Conservation (phyloP, 805 yeast genomes). For the Deakozyma indianensis region DNA sequence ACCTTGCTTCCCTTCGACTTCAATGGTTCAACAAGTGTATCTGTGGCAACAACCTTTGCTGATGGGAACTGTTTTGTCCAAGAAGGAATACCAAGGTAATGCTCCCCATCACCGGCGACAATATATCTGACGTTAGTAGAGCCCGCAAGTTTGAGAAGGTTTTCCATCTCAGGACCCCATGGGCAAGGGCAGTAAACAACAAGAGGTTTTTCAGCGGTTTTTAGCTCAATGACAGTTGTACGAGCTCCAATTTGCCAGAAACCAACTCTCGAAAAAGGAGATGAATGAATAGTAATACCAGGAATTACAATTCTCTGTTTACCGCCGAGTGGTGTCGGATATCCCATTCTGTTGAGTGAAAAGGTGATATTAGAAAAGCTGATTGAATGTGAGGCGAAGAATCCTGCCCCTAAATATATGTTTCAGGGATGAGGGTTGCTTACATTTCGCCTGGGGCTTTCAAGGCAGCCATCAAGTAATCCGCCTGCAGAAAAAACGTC, state of each 20-base stretch:
- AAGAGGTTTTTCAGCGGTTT: conserved; percentile 6
- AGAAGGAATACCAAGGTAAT: conserved; percentile 45
- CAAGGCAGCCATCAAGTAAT: too few relatives aligned
- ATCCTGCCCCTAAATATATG: too few relatives aligned
- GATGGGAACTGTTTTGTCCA: conserved; percentile 37
- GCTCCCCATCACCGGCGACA: conserved; percentile 50
- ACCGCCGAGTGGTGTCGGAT: conserved; percentile 12
- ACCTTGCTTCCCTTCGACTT: not conserved
- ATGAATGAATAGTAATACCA: conserved; percentile 10
- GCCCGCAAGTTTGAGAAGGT: conserved; percentile 5
- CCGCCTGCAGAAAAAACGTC: too few relatives aligned
- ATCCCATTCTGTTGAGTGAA: conserved; percentile 6
- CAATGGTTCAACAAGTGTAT: conserved; percentile 13
- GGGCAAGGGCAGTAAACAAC: conserved; percentile 12
- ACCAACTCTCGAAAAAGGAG: conserved; percentile 9
- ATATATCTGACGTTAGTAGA: conserved; percentile 20
- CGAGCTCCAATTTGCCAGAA: conserved; percentile 11
- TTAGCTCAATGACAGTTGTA: conserved; percentile 9
- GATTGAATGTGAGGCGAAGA: too few relatives aligned
- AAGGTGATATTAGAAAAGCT: not conserved
- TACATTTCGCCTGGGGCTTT: too few relatives aligned
- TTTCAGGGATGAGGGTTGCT: too few relatives aligned
- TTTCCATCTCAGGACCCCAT: conserved; percentile 11
- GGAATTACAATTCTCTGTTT: conserved; percentile 6
- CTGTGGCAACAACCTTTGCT: conserved; percentile 41